Conservation (phyloP, 2,329 filamentous ascomycete species). For the Clarireedia hainanense region DNA sequence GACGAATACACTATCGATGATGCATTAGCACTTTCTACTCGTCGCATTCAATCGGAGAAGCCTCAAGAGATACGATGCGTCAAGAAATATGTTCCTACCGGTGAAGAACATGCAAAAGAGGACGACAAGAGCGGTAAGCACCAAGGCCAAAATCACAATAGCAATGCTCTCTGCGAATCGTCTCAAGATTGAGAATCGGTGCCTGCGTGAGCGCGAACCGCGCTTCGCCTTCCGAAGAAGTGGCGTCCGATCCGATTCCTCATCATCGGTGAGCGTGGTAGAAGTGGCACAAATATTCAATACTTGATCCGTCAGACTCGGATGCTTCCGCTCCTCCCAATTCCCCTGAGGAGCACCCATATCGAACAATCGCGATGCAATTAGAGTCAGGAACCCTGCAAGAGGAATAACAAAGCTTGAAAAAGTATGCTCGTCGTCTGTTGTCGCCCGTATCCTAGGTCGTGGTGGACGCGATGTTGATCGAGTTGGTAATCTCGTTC, state of each 20-base stretch:
- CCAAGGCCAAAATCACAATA: conserved; percentile 16
- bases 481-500: background rate
- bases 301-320: background rate
- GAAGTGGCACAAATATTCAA: background rate
- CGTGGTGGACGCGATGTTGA: background rate
- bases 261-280: background rate
- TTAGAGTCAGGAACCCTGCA: conserved; percentile 13
- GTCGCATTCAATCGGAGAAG: too few relatives aligned
- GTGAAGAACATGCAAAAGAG: conserved; percentile 20
- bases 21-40: background rate
- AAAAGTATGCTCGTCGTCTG: conserved; percentile 8
- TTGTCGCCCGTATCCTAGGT: background rate
- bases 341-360: conserved; percentile 15
- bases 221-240: conserved; percentile 15
- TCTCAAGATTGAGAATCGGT: background rate
- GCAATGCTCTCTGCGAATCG: conserved; percentile 21
- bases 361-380: conserved; percentile 19
- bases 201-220: background rate
- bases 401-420: conserved; percentile 18
- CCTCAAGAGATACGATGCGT: background rate
- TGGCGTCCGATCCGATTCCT: conserved; percentile 17
- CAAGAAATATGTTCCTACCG: background rate
- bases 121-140: conserved; percentile 22
- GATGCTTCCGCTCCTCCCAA: background rate
- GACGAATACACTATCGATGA: conserved; percentile 10